phyloP scores from a whole-genome alignment of 1,284 basidiomycete genomes.

The Ustilago esculenta region DNA sequence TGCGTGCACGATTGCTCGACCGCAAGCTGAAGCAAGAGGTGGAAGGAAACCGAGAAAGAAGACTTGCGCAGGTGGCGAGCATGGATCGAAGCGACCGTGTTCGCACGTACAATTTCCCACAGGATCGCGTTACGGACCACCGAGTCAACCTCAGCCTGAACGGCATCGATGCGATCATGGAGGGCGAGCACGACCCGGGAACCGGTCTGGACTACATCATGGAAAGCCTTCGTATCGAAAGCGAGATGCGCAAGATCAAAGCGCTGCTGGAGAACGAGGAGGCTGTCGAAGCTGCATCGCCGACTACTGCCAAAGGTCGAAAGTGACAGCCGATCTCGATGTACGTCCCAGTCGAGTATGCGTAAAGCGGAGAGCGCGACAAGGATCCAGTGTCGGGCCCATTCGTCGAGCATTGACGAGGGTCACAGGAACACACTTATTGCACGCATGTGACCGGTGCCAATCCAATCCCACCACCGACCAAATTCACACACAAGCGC shows the following conservation, averaged over 20 bases:
- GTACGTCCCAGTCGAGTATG: too few relatives aligned
- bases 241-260: constrained; percentile 40
- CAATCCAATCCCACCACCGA: too few relatives aligned
- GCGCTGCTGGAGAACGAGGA: constrained; percentile 50
- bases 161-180: constrained; percentile 60
- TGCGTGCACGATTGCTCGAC: constrained; percentile 61
- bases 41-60: constrained; percentile 50
- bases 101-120: constrained; percentile 65
- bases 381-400: too few relatives aligned
- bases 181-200: constrained; percentile 58
- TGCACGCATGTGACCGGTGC: too few relatives aligned
- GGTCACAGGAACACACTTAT: too few relatives aligned
- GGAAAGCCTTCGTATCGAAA: constrained; percentile 39
- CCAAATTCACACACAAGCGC: background rate
- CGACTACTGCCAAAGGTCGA: constrained; percentile 9
- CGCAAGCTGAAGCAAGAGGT: constrained; percentile 56
- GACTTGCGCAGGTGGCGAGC: constrained; percentile 60
- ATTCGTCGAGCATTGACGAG: too few relatives aligned
- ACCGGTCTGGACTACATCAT: constrained; percentile 55
- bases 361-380: too few relatives aligned
- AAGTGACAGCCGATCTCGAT: constrained; percentile 13
- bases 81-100: constrained; percentile 64
- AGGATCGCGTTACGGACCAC: constrained; percentile 66
- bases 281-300: constrained; percentile 22
- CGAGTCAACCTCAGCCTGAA: constrained; percentile 58